These are phyloP conservation scores for Ajuga reptans DNA, from an alignment of 305 asterid genomes.

Conservation along the genomic window DNA sequence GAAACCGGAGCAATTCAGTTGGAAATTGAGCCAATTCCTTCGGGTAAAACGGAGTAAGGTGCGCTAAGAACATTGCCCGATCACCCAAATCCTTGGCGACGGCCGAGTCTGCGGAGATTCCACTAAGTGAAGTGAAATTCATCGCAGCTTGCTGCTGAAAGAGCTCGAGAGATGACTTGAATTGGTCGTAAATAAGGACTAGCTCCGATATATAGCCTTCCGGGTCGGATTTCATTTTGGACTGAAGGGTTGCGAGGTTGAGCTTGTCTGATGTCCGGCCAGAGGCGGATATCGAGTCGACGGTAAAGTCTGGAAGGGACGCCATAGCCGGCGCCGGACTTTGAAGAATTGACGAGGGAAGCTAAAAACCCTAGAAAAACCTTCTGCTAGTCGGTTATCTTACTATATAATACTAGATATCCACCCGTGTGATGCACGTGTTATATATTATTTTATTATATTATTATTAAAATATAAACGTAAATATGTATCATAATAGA, in stretches of 20 bases:
- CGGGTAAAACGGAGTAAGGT: constrained; percentile 64
- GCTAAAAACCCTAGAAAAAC: constrained; percentile 18
- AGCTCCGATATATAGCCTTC: constrained; percentile 74
- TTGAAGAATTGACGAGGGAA: background rate
- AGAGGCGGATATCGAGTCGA: constrained; percentile 42
- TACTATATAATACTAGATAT: no score
- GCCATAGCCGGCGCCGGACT: constrained; percentile 21
- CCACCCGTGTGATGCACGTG: no score
- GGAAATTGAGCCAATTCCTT: constrained; percentile 48
- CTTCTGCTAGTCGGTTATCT: no score
- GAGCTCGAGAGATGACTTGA: constrained; percentile 65
- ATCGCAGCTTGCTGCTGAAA: constrained; percentile 76
- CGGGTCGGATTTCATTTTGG: constrained; percentile 77
- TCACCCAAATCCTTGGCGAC: constrained; percentile 77
- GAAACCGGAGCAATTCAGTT: constrained; percentile 48
- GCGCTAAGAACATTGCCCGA: constrained; percentile 68
- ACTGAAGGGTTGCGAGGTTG: constrained; percentile 55
- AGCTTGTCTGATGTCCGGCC: constrained; percentile 53
- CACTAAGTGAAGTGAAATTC: constrained; percentile 71
- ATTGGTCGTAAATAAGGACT: constrained; percentile 54
- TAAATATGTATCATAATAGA: no score
- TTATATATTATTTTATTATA: no score
- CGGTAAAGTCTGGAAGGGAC: constrained; percentile 13
- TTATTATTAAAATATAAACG: no score
- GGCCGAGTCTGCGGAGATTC: constrained; percentile 49